Conservation (phyloP, 192 early-diverging fungal species). For the Podila minutissima region DNA sequence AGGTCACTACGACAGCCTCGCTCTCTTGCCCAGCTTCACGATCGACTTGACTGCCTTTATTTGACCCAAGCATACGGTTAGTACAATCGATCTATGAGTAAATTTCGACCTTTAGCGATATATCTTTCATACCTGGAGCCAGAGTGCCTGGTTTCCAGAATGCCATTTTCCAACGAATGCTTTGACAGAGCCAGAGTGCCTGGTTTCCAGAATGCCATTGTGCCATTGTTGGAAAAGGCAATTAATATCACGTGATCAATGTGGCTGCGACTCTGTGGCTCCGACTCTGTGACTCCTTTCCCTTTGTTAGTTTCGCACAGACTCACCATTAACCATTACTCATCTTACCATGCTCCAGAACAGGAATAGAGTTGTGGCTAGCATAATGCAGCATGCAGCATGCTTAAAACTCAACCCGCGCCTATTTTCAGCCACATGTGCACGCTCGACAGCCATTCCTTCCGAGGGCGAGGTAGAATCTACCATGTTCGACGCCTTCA, state of each 20-base stretch:
- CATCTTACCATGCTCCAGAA: too few relatives aligned
- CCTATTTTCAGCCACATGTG: too few relatives aligned
- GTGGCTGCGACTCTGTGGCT: too few relatives aligned
- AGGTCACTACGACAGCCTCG: slow-evolving; percentile 55
- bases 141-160: slow-evolving; percentile 72
- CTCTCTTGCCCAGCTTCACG: slow-evolving; percentile 70
- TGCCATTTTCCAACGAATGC: slow-evolving; percentile 43
- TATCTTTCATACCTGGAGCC: slow-evolving; percentile 57
- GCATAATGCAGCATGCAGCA: too few relatives aligned
- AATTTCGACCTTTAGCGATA: not conserved
- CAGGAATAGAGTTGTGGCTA: too few relatives aligned
- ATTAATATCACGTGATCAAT: too few relatives aligned
- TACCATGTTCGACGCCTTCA: slow-evolving; percentile 2
- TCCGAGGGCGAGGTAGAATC: too few relatives aligned
- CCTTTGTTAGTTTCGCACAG: too few relatives aligned
- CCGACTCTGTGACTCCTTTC: too few relatives aligned
- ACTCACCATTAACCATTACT: too few relatives aligned
- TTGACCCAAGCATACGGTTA: not conserved
- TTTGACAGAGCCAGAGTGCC: slow-evolving; percentile 60
- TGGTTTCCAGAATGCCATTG: slow-evolving; percentile 71
- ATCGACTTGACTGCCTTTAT: slow-evolving; percentile 68
- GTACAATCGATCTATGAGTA: not conserved
- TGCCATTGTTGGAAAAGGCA: not conserved
- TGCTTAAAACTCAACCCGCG: too few relatives aligned
- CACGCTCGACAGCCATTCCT: too few relatives aligned